These are phyloP conservation scores for Starmerella vaccinii DNA, from an alignment of 805 yeast species.

Conservation along the genomic window DNA sequence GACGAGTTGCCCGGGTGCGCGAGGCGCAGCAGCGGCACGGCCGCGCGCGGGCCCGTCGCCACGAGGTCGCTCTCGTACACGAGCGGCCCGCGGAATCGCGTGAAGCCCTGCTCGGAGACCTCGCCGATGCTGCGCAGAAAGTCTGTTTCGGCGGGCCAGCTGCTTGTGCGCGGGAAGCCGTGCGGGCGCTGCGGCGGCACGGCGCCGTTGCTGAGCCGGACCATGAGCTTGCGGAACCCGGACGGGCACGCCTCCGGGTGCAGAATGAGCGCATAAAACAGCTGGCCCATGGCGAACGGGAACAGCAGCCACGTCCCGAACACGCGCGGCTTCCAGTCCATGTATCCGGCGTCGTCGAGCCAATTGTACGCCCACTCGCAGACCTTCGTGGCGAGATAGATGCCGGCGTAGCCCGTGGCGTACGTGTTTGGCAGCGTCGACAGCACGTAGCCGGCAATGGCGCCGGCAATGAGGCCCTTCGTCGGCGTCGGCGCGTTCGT, in stretches of 20 bases:
- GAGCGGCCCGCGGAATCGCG: slow-evolving; percentile 29
- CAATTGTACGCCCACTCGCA: slow-evolving; percentile 31
- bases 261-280: slow-evolving; percentile 31
- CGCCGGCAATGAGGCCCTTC: slow-evolving; percentile 8
- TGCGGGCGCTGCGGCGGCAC: slow-evolving; percentile 29
- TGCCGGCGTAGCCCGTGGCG: slow-evolving; percentile 26
- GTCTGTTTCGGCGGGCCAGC: slow-evolving; percentile 27
- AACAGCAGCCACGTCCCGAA: slow-evolving; percentile 35
- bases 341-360: slow-evolving; percentile 30
- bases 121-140: slow-evolving; percentile 29
- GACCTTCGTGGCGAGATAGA: slow-evolving; percentile 30
- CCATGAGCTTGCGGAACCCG: slow-evolving; percentile 28
- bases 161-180: slow-evolving; percentile 25
- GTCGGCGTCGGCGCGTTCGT: background rate
- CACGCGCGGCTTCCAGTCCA: slow-evolving; percentile 30
- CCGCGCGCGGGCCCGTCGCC: slow-evolving; percentile 19
- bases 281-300: slow-evolving; percentile 35
- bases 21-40: slow-evolving; percentile 22
- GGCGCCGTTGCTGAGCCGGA: slow-evolving; percentile 25
- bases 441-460: slow-evolving; percentile 17
- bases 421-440: slow-evolving; percentile 24
- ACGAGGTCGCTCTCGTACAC: slow-evolving; percentile 23
- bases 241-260: slow-evolving; percentile 32
- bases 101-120: slow-evolving; percentile 29
- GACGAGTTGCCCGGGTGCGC: slow-evolving; percentile 31